Conservation (phyloP, 148 eudicot species). For the Nepenthes gracilis region DNA sequence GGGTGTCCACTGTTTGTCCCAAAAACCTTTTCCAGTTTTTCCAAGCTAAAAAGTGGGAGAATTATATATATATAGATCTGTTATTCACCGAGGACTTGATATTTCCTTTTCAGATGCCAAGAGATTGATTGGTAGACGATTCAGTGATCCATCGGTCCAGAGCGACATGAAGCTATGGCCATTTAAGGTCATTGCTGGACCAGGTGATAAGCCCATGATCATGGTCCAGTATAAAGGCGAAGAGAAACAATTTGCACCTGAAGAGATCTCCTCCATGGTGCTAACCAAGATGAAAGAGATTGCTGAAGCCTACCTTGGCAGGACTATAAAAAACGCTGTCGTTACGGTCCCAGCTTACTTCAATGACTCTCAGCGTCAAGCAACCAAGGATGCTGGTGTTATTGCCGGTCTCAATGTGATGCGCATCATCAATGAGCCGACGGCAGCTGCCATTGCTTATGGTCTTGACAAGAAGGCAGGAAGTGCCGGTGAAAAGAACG, state of each 20-base stretch:
- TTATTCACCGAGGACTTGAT: not conserved
- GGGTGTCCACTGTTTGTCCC: no score
- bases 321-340: conserved; percentile 35
- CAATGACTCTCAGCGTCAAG: conserved; percentile 47
- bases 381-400: conserved; percentile 49
- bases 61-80: no score
- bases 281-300: conserved; percentile 42
- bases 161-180: conserved; percentile 46
- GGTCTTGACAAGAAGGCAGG: conserved; percentile 43
- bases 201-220: conserved; percentile 48
- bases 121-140: conserved; percentile 48
- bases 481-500: conserved; percentile 39
- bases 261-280: conserved; percentile 46
- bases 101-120: conserved; percentile 30
- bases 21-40: no score
- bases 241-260: conserved; percentile 37
- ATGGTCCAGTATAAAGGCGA: conserved; percentile 34
- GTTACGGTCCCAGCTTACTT: conserved; percentile 49
- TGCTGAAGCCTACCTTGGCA: conserved; percentile 37
- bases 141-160: conserved; percentile 38
- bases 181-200: conserved; percentile 37
- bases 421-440: conserved; percentile 50
- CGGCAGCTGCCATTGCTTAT: conserved; percentile 50
- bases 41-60: no score
- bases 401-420: conserved; percentile 38